These are phyloP conservation scores for Prunus kanzakura DNA, from an alignment of 306 rosid genomes.

Conservation along the genomic window DNA sequence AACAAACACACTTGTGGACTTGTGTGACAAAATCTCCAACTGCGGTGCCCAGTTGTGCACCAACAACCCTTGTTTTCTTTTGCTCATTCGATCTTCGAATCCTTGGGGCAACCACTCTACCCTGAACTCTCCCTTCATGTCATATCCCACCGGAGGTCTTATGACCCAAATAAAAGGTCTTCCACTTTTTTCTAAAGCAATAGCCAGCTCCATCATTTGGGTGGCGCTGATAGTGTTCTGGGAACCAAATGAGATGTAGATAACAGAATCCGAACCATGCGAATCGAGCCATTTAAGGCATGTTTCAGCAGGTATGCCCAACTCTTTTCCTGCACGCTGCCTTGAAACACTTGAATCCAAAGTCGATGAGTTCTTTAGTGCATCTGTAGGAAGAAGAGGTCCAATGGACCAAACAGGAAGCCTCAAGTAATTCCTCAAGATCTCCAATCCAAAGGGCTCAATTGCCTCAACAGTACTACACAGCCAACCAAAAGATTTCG, in stretches of 20 bases:
- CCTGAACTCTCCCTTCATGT: slow-evolving; percentile 43
- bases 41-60: slow-evolving; percentile 81
- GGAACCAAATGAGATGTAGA: slow-evolving; percentile 79
- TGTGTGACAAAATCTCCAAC: slow-evolving; percentile 63
- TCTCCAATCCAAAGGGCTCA: slow-evolving; percentile 53
- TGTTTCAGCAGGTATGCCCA: slow-evolving; percentile 41
- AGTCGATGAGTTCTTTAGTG: slow-evolving; percentile 9
- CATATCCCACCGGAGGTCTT: slow-evolving; percentile 68
- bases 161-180: slow-evolving; percentile 65
- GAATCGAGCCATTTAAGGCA: slow-evolving; percentile 55
- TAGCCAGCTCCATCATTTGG: slow-evolving; percentile 71
- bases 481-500: slow-evolving; percentile 61
- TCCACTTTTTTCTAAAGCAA: slow-evolving; percentile 57
- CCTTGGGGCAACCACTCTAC: slow-evolving; percentile 63
- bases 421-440: slow-evolving; percentile 40
- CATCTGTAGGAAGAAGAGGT: slow-evolving; percentile 40
- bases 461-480: slow-evolving; percentile 61
- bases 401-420: slow-evolving; percentile 52
- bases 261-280: slow-evolving; percentile 40
- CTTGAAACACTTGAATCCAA: slow-evolving; percentile 13
- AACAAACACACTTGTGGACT: slow-evolving; percentile 51
- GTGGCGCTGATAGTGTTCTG: slow-evolving; percentile 60
- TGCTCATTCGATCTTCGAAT: slow-evolving; percentile 54
- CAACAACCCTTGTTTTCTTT: slow-evolving; percentile 37
- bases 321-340: slow-evolving; percentile 41